Evolutionary conservation across 2,329 filamentous ascomycete species (phyloP), one percentile per base, ranked within the genome.

Genomic region (Sporothrix curviconia): DNA sequence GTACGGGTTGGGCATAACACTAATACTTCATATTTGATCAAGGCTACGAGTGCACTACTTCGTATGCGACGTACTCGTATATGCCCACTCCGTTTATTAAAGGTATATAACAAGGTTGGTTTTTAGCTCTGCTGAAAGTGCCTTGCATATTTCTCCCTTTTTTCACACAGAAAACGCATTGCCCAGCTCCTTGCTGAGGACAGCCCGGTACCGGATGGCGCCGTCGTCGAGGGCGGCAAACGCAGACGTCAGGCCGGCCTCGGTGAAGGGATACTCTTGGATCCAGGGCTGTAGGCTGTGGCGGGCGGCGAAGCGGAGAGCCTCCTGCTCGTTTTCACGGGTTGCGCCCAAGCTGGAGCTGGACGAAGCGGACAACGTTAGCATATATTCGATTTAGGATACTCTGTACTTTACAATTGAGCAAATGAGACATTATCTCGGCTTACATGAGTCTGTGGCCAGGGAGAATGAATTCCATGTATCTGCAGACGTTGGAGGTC

Each of bases 201-300:
- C 49, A 1, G 49, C 49, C 6, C 49, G 49, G 49, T 52, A 52
- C 22, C 49, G 49, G 28, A 52, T 52, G 2, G 34, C 15, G 9
- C 49, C 49, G 24, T 40, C 36, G 15, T 40, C 49, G 11, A 52
- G 8, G 1, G 11, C 36, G n/a, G 22, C 34, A 40, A 52, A 52
- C 8, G 49, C 49, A 3, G 25, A 15, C 17, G 14, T 40, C 1
- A 52, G 49, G 0, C 49, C 49, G 4, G n/a, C 70, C 1, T 74
- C 22, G 3, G 30, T 50, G 75, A 86, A 76, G 0, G 77, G 74
- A 40, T 77, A 72, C 67, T 77, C 71, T 63, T 83, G 69, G 34
- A 85, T 73, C 78, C 79, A 82, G 1, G 82, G 76, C 69, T 78
- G 76, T 37, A 86, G 71, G 4, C 76, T 75, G 69, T 84, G 79